Percentiles rank a stretch among this genome's conserved stretches.
Evolutionary conservation across 768 basidiomycete species (phyloP).

Genomic region (Amanita molliuscula): DNA sequence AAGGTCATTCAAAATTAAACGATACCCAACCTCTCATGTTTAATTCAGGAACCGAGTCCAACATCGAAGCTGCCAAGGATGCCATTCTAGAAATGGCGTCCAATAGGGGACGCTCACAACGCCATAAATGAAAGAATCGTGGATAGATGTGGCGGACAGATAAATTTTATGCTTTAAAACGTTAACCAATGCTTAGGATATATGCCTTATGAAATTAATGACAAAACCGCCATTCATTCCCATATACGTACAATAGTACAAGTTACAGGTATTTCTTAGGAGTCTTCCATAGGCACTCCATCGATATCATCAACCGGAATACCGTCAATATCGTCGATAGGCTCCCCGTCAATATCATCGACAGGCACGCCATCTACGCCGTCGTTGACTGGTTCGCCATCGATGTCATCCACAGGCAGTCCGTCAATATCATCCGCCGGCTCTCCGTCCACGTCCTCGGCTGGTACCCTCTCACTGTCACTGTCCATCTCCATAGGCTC

Average conservation of each 20-base stretch:
- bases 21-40: slow-evolving; percentile 1
- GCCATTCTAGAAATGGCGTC: slow-evolving; percentile 57
- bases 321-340: slow-evolving; percentile 22
- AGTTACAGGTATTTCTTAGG: neutral
- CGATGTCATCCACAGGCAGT: slow-evolving; percentile 25
- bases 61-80: slow-evolving; percentile 65
- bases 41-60: slow-evolving; percentile 50
- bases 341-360: slow-evolving; percentile 36
- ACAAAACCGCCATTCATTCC: neutral
- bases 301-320: slow-evolving; percentile 25
- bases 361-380: slow-evolving; percentile 33
- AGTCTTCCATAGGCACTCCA: slow-evolving; percentile 15
- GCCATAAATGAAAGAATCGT: slow-evolving; percentile 26
- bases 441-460: slow-evolving; percentile 29
- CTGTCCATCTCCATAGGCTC: slow-evolving; percentile 16
- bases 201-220: slow-evolving; percentile 2
- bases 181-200: neutral
- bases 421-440: slow-evolving; percentile 29
- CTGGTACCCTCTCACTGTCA: slow-evolving; percentile 26
- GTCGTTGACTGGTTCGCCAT: slow-evolving; percentile 26
- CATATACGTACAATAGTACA: neutral
- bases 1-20: slow-evolving; percentile 13
- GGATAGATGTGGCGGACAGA: neutral
- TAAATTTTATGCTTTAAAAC: neutral
- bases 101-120: slow-evolving; percentile 25